Conservation (phyloP, 2,329 filamentous ascomycete genomes). For the Trichoderma sp. region DNA sequence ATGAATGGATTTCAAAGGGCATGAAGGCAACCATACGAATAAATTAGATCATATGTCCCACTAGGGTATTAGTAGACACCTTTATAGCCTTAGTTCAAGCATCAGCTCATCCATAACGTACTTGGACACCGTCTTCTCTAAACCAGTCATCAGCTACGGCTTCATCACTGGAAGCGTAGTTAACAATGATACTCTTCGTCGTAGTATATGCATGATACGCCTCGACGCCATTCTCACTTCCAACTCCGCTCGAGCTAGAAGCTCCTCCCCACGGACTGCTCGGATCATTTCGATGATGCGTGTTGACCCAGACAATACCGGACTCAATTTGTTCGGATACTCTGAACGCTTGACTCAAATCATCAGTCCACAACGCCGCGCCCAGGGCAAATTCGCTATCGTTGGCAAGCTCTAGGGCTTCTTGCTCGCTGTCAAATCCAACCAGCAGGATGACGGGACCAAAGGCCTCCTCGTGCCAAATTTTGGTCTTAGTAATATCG, state of each 20-base stretch:
- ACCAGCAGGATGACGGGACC: constrained; percentile 74
- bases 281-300: constrained; percentile 69
- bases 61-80: not conserved
- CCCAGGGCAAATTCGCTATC: constrained; percentile 73
- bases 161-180: constrained; percentile 59
- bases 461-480: constrained; percentile 80
- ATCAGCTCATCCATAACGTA: constrained; percentile 36
- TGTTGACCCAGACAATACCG: constrained; percentile 58
- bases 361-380: constrained; percentile 71
- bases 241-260: constrained; percentile 61
- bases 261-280: constrained; percentile 68
- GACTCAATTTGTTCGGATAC: constrained; percentile 68
- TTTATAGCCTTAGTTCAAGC: too few relatives aligned
- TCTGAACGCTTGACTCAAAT: constrained; percentile 71
- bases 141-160: constrained; percentile 64
- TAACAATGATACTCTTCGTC: constrained; percentile 66
- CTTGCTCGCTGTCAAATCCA: constrained; percentile 70
- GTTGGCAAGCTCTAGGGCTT: constrained; percentile 69
- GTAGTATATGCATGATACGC: constrained; percentile 58
- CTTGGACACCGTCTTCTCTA: constrained; percentile 51
- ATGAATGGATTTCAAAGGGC: not conserved
- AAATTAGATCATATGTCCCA: too few relatives aligned
- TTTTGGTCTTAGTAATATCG: constrained; percentile 64
- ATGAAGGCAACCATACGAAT: not conserved
- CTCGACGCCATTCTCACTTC: constrained; percentile 69